phyloP scores from a whole-genome alignment of 2,329 filamentous ascomycete species.

The Neonectria hederae region DNA sequence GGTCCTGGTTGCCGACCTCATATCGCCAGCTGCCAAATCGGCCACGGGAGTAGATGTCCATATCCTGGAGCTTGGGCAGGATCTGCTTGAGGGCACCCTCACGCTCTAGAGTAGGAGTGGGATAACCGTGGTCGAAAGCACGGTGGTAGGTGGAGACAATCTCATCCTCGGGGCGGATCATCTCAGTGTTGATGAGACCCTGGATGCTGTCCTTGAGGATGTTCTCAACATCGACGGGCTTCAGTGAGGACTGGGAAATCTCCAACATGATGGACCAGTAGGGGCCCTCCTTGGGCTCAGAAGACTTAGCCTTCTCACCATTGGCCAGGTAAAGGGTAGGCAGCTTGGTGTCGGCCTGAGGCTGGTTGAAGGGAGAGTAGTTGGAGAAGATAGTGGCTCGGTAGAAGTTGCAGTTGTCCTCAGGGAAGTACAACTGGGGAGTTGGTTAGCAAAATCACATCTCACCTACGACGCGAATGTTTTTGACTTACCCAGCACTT shows the following conservation, averaged over 20 bases:
- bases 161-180: constrained; percentile 90
- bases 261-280: constrained; percentile 99
- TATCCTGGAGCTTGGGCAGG: constrained; percentile 88
- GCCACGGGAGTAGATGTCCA: constrained; percentile 94
- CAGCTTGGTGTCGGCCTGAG: constrained; percentile 81
- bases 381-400: constrained; percentile 99
- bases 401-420: constrained; percentile 99
- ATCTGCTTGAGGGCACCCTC: constrained; percentile 94
- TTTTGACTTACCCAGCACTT: constrained; percentile 86
- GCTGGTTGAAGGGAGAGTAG: constrained; percentile 99
- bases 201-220: constrained; percentile 92
- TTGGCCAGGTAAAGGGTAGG: constrained; percentile 86
- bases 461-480: no score
- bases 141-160: constrained; percentile 99
- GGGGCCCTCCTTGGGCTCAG: constrained; percentile 82
- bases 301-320: constrained; percentile 80
- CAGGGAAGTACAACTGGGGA: constrained; percentile 89
- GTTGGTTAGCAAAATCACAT: constrained; percentile 34
- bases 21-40: constrained; percentile 99
- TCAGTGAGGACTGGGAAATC: constrained; percentile 94
- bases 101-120: constrained; percentile 92
- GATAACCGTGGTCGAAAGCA: constrained; percentile 98
- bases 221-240: constrained; percentile 88
- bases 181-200: constrained; percentile 96
- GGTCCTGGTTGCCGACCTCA: constrained; percentile 96